Evolutionary conservation across 2,329 filamentous ascomycete species (phyloP).

Genomic region (Fusarium falciforme): DNA sequence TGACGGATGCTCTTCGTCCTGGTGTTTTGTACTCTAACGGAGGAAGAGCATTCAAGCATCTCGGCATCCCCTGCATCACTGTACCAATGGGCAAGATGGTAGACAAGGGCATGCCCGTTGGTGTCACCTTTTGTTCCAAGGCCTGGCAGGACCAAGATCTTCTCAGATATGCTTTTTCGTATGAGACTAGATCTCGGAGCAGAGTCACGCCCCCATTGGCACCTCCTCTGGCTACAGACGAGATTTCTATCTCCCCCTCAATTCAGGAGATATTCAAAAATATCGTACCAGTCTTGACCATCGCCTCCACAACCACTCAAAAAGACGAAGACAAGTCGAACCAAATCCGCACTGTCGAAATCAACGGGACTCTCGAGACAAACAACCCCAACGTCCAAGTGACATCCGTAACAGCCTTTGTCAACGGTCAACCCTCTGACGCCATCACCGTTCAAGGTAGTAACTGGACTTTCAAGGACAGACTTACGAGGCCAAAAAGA

Average conservation of each 20-base stretch:
- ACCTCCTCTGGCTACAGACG: neutral
- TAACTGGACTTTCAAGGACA: neutral
- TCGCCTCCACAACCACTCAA: neutral
- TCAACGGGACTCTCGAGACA: neutral
- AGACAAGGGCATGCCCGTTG: slow-evolving; percentile 61
- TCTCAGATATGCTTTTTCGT: neutral
- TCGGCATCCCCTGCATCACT: slow-evolving; percentile 65
- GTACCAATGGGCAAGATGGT: slow-evolving; percentile 64
- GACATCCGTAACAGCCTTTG: neutral
- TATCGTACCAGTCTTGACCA: neutral
- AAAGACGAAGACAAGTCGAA: neutral
- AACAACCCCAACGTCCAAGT: neutral
- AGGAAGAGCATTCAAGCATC: slow-evolving; percentile 63
- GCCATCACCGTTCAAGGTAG: neutral
- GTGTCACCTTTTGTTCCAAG: slow-evolving; percentile 57
- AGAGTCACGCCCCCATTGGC: neutral
- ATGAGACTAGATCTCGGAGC: neutral
- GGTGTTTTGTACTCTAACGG: slow-evolving; percentile 66
- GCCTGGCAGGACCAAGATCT: neutral
- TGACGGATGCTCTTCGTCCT: slow-evolving; percentile 44
- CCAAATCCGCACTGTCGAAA: neutral
- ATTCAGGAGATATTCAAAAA: neutral
- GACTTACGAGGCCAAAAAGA: neutral
- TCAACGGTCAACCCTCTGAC: neutral
- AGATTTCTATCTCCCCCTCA: neutral